Percentiles rank a stretch among this genome's conserved stretches.
These are phyloP conservation scores for Coelastrella sp. DNA, from an alignment of 139 green algal genomes.

Conservation along the genomic window DNA sequence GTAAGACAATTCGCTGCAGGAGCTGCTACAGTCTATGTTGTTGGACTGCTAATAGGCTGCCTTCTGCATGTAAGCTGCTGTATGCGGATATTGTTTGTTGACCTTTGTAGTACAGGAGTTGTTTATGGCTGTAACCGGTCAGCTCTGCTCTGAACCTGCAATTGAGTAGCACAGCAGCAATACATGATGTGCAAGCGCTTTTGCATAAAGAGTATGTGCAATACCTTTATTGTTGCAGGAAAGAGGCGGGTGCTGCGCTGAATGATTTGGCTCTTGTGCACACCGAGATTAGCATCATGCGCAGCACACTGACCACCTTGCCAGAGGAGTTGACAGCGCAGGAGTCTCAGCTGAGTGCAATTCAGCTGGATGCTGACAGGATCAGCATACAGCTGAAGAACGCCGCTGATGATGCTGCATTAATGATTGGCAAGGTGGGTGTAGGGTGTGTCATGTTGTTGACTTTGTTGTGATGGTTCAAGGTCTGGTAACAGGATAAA, in stretches of 20 bases:
- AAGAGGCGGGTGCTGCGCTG: background rate
- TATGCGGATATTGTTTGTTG: too few relatives aligned
- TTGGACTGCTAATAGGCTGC: too few relatives aligned
- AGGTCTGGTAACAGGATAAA: too few relatives aligned
- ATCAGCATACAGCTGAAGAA: background rate
- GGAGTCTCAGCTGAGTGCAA: background rate
- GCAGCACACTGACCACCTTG: background rate
- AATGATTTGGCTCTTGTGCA: background rate
- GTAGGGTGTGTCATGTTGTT: background rate
- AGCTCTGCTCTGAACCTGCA: too few relatives aligned
- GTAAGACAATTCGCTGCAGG: background rate
- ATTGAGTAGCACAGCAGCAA: too few relatives aligned
- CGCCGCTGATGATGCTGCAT: background rate
- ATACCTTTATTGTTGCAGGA: background rate
- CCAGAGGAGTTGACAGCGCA: background rate
- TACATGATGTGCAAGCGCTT: too few relatives aligned
- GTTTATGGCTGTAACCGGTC: too few relatives aligned
- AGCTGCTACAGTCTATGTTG: too few relatives aligned
- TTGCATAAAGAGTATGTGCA: too few relatives aligned
- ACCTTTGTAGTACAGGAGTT: too few relatives aligned
- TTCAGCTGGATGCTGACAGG: background rate
- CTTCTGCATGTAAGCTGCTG: too few relatives aligned
- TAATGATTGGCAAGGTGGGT: background rate
- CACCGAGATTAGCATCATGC: background rate
- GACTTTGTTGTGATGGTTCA: too few relatives aligned